Evolutionary conservation across 805 yeast species (phyloP), one percentile per base, ranked within the genome.

Genomic region (Starmera quercuum): DNA sequence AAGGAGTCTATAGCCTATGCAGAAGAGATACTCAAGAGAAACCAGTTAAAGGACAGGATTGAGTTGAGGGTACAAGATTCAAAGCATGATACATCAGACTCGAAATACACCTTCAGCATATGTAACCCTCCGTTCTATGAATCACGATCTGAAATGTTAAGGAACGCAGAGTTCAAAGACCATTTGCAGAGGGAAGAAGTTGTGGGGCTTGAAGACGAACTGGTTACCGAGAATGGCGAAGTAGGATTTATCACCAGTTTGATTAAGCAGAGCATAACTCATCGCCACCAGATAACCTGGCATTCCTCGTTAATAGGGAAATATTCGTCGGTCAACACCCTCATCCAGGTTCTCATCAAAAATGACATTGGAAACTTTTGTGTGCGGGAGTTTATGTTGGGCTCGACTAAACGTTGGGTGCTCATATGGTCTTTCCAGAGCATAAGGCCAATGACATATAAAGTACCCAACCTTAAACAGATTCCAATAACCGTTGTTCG

Each of bases 81-180:
- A 6, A 3, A 15, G 17, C 49, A 44, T 31, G 49, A 47, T 1
- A 30, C 48, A 13, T 27, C 50, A 13, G 35, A 35, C 16, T 33
- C 24, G 2, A 18, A 26, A 2, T 39, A 41, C 17, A 38, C 36
- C 21, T 60, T 70, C 36, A 53, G 61, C 6, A 57, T 73, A 46
- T 71, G 78, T 45, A 72, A 72, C 42, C 78, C 78, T 4, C 78
- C 78, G 2, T 72, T 72, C 41, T 72, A 69, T 43, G 35, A 42
- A 3, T 57, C 67, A 1, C 9, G 18, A 0, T 51, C 45, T 1
- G 75, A 68, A 29, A 38, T 66, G 44, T 33, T 38, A 5, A 25
- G 30, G 4, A 47, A 49, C 12, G 26, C 34, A 7, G 26, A 27
- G 2, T n/a, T 24, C 5, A 71, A 69, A 39, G 20, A 28, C 6